Evolutionary conservation across 306 rosid species (phyloP), one percentile per base, ranked within the genome.

Genomic region (Castanospermum australe): DNA sequence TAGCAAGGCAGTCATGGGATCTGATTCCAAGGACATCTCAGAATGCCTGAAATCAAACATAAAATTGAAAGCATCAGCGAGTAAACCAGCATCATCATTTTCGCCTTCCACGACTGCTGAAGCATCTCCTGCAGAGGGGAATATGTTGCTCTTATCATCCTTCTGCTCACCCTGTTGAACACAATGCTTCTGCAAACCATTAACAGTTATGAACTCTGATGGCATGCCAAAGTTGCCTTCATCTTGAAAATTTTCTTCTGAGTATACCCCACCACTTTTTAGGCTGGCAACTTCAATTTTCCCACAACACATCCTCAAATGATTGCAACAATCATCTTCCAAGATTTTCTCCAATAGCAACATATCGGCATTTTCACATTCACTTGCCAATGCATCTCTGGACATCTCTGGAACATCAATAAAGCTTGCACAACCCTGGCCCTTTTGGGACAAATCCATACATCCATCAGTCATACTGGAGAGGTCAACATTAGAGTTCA

Each of bases 101-200:
- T 77, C 69, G 24, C 61, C 84, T 78, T 79, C 88, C 56, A 39
- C 0, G 1, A 77, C 78, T 33, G 33, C 84, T 14, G 2, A 41
- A 62, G 64, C 32, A 62, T 75, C 85, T 67, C 78, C 86, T 28
- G 63, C 71, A 41, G 73, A 45, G 5, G 84, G 67, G 59, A 76
- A 61, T 17, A 70, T 6, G 65, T 36, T 65, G 32, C 59, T 70
- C 71, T 63, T 78, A 61, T 36, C 90, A 75, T 47, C 82, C 79
- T 69, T 82, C 80, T 60, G 79, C 86, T 78, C 84, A 68, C 70
- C 89, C 21, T 54, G 85, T 28, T 81, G 89, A 65, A 18, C 72
- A 79, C 68, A 83, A 35, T 56, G 51, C 68, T 75, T 57, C 22
- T 50, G 84, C 66, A 75, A 84, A 44, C 50, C 77, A 75, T 33